Evolutionary conservation across 768 basidiomycete genomes (phyloP).

Genomic region (Termitomyces sp.): DNA sequence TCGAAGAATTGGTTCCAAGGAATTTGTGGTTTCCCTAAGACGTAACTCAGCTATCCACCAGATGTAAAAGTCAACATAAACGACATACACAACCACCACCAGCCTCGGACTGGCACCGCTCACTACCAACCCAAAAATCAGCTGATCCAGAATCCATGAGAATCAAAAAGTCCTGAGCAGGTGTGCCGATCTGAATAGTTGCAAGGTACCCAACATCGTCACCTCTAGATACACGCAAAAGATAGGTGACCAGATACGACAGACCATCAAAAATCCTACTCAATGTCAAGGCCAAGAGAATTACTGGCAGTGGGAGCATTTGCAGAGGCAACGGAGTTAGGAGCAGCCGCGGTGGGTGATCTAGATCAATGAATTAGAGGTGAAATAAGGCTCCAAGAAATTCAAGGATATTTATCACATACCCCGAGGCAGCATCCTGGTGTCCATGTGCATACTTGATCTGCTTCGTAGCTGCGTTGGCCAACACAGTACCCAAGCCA

Average conservation of each 20-base stretch:
- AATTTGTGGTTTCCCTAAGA: slow-evolving; percentile 54
- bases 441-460: background rate
- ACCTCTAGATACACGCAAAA: slow-evolving; percentile 19
- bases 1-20: slow-evolving; percentile 57
- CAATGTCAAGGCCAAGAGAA: slow-evolving; percentile 65
- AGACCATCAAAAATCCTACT: slow-evolving; percentile 33
- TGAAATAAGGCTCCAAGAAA: background rate
- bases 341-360: slow-evolving; percentile 3
- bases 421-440: slow-evolving; percentile 1
- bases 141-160: slow-evolving; percentile 71
- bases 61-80: background rate
- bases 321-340: slow-evolving; percentile 31
- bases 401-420: background rate
- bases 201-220: slow-evolving; percentile 50
- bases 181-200: slow-evolving; percentile 61
- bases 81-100: slow-evolving; percentile 36
- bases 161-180: slow-evolving; percentile 46
- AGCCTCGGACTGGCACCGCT: slow-evolving; percentile 39
- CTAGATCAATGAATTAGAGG: background rate
- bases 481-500: slow-evolving; percentile 14
- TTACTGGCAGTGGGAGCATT: slow-evolving; percentile 33
- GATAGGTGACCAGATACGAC: background rate
- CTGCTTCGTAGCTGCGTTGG: slow-evolving; percentile 7
- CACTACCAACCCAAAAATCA: slow-evolving; percentile 60
- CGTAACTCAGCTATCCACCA: background rate